These are phyloP conservation scores for Populus deltoides DNA, from an alignment of 345 rosid genomes.

Conservation along the genomic window DNA sequence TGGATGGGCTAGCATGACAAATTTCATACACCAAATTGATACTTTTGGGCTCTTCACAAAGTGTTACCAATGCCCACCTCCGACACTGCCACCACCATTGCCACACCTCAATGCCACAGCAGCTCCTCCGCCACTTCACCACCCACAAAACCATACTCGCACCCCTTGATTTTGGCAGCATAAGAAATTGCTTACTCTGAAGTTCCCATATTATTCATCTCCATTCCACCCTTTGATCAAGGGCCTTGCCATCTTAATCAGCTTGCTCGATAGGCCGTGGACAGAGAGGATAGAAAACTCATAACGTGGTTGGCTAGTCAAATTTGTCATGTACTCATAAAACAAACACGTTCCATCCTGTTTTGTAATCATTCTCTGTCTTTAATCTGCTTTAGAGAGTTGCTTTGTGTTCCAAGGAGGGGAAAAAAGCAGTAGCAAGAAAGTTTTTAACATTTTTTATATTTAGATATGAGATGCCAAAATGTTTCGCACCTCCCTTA, in stretches of 20 bases:
- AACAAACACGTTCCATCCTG: background rate
- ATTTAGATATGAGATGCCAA: background rate
- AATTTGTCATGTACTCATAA: background rate
- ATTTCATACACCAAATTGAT: slow-evolving; percentile 88
- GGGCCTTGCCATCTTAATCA: background rate
- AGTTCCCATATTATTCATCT: background rate
- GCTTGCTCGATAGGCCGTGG: slow-evolving; percentile 8
- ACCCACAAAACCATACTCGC: slow-evolving; percentile 44
- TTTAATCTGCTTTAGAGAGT: slow-evolving; percentile 24
- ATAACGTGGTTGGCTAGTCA: background rate
- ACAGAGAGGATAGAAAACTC: slow-evolving; percentile 1
- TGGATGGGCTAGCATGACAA: slow-evolving; percentile 90
- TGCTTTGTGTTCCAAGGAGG: slow-evolving; percentile 8
- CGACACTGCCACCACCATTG: slow-evolving; percentile 22
- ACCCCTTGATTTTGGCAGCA: slow-evolving; percentile 28
- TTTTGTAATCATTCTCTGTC: background rate
- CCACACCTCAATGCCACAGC: slow-evolving; percentile 41
- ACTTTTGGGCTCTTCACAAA: slow-evolving; percentile 94
- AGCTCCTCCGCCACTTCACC: slow-evolving; percentile 37
- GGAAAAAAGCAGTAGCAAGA: background rate
- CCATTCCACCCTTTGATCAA: background rate
- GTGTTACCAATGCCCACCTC: slow-evolving; percentile 89
- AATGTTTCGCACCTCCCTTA: background rate
- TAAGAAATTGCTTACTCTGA: slow-evolving; percentile 4
- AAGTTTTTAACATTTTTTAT: slow-evolving; percentile 9